These are phyloP conservation scores for Colletotrichum chrysophilum DNA, from an alignment of 2,329 filamentous ascomycete species.

Conservation along the genomic window DNA sequence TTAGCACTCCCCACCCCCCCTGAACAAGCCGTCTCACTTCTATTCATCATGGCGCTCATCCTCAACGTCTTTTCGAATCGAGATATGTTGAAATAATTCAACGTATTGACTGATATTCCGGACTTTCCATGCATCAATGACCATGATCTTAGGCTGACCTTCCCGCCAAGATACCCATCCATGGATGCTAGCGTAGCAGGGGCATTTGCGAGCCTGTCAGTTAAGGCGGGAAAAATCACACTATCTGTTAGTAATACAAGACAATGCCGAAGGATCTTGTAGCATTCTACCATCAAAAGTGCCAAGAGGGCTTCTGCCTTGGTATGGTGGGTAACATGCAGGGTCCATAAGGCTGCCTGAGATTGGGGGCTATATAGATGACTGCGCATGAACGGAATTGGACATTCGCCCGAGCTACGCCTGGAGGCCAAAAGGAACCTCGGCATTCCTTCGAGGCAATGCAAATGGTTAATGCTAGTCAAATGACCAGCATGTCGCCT, in stretches of 20 bases:
- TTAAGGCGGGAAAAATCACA: background rate
- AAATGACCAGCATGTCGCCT: background rate
- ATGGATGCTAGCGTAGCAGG: background rate
- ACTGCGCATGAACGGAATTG: background rate
- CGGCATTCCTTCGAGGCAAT: background rate
- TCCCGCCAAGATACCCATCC: background rate
- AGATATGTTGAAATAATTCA: background rate
- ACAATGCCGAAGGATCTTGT: background rate
- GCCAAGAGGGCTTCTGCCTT: background rate
- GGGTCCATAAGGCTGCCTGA: background rate
- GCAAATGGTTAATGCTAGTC: background rate
- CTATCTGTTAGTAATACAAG: background rate
- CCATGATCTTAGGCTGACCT: background rate
- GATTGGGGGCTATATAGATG: background rate
- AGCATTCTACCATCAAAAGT: background rate
- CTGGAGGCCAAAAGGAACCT: background rate
- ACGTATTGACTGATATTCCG: background rate
- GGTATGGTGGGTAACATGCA: background rate
- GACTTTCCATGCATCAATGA: fast-evolving
- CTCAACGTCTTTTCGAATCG: background rate
- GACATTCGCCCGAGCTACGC: background rate
- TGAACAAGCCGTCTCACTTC: no score
- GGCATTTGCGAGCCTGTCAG: background rate
- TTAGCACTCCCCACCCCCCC: no score
- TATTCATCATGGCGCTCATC: background rate